Evolutionary conservation across 352 stramenopile species (phyloP).

Genomic region (Pythium rhizo-oryzae): DNA sequence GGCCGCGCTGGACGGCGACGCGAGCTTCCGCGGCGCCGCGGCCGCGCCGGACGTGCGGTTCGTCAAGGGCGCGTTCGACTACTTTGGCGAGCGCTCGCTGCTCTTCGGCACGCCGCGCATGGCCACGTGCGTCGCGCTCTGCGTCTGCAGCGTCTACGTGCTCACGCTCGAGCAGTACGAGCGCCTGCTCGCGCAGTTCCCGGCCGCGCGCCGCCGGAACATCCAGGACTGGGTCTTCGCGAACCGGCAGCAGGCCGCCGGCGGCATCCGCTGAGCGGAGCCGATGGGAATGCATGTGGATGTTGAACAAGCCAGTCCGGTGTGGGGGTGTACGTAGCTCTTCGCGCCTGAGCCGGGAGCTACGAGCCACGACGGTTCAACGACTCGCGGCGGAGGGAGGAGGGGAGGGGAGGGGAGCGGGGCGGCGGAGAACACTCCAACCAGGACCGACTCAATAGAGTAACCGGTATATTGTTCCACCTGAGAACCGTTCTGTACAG

Average conservation of each 20-base stretch:
- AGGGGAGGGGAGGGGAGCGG: too few species aligned
- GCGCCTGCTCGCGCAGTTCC: constrained; percentile 68
- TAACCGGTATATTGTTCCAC: too few species aligned
- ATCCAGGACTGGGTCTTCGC: constrained; percentile 56
- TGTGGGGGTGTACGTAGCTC: too few species aligned
- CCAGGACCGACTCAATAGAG: too few species aligned
- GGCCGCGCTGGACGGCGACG: background rate
- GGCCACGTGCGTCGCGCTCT: constrained; percentile 66
- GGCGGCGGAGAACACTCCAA: too few species aligned
- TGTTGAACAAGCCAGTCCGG: background rate
- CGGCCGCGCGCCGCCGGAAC: constrained; percentile 55
- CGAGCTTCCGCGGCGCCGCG: background rate
- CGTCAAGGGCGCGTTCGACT: constrained; percentile 76
- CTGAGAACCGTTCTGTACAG: too few species aligned
- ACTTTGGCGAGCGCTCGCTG: constrained; percentile 75
- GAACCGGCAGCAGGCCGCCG: background rate
- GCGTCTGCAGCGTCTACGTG: constrained; percentile 73
- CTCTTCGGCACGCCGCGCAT: constrained; percentile 72
- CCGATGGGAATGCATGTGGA: background rate
- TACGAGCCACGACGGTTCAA: too few species aligned
- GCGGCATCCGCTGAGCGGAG: background rate
- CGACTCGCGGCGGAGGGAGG: too few species aligned
- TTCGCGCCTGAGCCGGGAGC: too few species aligned
- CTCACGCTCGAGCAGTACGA: constrained; percentile 69
- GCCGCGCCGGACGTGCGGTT: constrained; percentile 44